Evolutionary conservation across 176 grass and related monocot species (phyloP), one percentile per base, ranked within the genome.

Genomic region (Puccinellia tenuiflora): DNA sequence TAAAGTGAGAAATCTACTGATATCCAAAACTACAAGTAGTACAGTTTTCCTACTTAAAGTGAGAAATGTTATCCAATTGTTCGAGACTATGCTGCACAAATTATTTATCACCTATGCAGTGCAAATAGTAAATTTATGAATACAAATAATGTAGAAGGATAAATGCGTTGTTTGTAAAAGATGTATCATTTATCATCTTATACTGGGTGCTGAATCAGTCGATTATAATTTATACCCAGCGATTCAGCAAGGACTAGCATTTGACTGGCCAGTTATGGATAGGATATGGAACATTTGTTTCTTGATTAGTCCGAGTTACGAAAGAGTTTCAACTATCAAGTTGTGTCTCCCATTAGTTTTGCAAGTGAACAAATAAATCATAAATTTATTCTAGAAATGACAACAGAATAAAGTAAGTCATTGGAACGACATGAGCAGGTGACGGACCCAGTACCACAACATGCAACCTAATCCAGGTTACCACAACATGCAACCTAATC

Each of bases 311-410:
- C 13, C 0, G 6, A 78, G 16, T 17, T 42, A 21, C 33, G 17
- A 72, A 79, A 16, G 16, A 22, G 13, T 87, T 87, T 68, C 18
- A 76, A 81, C 29, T 55, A 75, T 87, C 28, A 26, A 51, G 9
- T 21, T 31, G 62, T 55, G 39, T 47, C 56, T 16, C 20, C 51
- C 14, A 75, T 22, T 33, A 56, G 37, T 75, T 68, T 55, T 74
- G 26, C 38, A 68, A 68, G 8, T 43, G 65, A 68, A 57, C 21
- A 76, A 8, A 40, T 22, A 68, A 76, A 40, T 48, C 20, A 61
- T 28, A 76, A 56, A 51, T 50, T 52, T 87, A 48, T 52, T 53
- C 21, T 53, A 9, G 26, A 51, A 54, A 39, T 40, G 21, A 6
- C 11, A 71, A 71, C 22, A 45, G 40, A 46, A 69, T 24, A 40